Percentiles rank a stretch among this genome's conserved stretches.
Conservation (phyloP, 2,329 filamentous ascomycete species). For the Ophiostoma ips region DNA sequence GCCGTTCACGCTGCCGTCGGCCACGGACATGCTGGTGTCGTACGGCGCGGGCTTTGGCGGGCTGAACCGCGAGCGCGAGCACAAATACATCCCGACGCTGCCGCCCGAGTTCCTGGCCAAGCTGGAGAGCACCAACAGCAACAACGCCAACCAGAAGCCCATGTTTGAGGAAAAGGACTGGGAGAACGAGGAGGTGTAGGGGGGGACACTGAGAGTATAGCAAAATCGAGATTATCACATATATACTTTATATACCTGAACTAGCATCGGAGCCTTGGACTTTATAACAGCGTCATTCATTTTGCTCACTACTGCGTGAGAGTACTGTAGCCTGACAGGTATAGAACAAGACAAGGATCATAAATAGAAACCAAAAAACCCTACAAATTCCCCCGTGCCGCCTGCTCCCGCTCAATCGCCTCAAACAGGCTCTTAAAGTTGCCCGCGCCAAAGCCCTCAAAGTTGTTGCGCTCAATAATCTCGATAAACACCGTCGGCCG, state of each 20-base stretch:
- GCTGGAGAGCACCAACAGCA: constrained; percentile 48
- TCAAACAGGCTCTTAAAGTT: constrained; percentile 95
- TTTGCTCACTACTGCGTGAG: no score
- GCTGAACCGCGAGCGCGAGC: constrained; percentile 75
- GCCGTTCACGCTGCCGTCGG: constrained; percentile 88
- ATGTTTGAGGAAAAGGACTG: constrained; percentile 52
- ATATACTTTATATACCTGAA: neutral
- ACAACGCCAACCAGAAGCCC: constrained; percentile 29
- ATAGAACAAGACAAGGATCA: no score
- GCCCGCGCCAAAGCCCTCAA: constrained; percentile 83
- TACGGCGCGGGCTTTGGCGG: constrained; percentile 93
- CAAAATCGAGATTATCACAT: neutral
- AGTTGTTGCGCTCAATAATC: constrained; percentile 86
- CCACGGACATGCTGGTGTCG: constrained; percentile 91
- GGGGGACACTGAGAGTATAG: neutral
- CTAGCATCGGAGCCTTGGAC: constrained; percentile 2
- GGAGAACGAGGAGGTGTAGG: constrained; percentile 48
- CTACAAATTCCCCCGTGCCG: constrained; percentile 65
- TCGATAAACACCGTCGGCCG: constrained; percentile 91
- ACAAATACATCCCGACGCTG: constrained; percentile 92
- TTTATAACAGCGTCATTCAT: no score
- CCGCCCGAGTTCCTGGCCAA: constrained; percentile 86
- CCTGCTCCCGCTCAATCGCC: constrained; percentile 89
- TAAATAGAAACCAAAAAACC: no score
- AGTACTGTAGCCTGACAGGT: no score